Evolutionary conservation across 2,329 filamentous ascomycete genomes (phyloP).

Genomic region (Ophiognomonia clavigignenti-juglandacearum): DNA sequence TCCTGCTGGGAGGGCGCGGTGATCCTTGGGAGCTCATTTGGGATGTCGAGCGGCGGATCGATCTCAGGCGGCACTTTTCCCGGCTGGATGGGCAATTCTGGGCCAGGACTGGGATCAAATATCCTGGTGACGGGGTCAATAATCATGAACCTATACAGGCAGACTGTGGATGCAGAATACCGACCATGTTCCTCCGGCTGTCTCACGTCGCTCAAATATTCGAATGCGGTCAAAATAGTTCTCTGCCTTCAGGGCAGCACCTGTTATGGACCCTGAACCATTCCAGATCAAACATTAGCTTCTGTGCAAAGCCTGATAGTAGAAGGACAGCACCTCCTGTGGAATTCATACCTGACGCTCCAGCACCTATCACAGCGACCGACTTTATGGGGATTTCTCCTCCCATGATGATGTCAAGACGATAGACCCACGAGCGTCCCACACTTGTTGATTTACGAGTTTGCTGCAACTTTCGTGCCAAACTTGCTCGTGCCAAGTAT

Average conservation of each 20-base stretch:
- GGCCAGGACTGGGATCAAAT: constrained; percentile 39
- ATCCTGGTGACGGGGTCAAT: constrained; percentile 44
- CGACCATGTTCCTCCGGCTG: constrained; percentile 41
- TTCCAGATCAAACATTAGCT: neutral
- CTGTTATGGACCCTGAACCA: constrained; percentile 38
- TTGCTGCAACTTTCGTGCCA: neutral
- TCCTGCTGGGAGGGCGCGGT: constrained; percentile 38
- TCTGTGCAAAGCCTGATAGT: neutral
- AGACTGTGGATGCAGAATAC: neutral
- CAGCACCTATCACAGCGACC: constrained; percentile 39
- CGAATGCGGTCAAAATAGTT: constrained; percentile 36
- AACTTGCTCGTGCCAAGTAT: neutral
- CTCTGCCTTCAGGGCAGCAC: constrained; percentile 40
- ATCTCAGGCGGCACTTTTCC: constrained; percentile 38
- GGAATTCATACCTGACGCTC: constrained; percentile 32
- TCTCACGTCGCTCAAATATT: constrained; percentile 38
- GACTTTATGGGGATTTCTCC: constrained; percentile 28
- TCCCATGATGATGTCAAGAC: constrained; percentile 5
- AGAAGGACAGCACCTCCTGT: neutral
- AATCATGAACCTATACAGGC: neutral
- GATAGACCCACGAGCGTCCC: neutral
- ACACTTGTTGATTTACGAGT: neutral
- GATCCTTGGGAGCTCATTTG: constrained; percentile 33
- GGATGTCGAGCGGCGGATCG: constrained; percentile 42
- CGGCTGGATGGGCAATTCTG: constrained; percentile 30